These are phyloP conservation scores for Schizochytrium sp. DNA, from an alignment of 108 stramenopile genomes.

Conservation along the genomic window DNA sequence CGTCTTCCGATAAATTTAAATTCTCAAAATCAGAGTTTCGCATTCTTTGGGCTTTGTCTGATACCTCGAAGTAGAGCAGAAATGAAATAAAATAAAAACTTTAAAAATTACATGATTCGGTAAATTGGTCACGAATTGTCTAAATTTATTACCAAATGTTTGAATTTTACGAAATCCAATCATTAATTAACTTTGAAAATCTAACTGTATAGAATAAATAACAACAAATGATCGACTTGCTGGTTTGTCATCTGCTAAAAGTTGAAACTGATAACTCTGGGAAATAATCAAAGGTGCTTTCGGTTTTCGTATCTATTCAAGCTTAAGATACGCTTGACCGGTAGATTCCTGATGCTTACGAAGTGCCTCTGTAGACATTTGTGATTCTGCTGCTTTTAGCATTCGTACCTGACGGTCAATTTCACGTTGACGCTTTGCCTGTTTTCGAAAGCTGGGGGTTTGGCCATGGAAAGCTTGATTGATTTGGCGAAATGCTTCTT, in stretches of 20 bases:
- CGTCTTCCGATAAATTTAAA: too few species aligned
- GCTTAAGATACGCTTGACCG: conserved; percentile 45
- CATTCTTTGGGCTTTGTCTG: too few species aligned
- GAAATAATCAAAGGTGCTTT: neutral
- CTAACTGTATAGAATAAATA: too few species aligned
- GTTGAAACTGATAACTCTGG: neutral
- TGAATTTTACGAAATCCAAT: too few species aligned
- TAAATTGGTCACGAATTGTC: too few species aligned
- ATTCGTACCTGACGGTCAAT: conserved; percentile 66
- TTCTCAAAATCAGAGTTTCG: too few species aligned
- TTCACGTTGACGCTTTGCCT: conserved; percentile 80
- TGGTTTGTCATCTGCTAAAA: neutral
- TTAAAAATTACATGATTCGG: too few species aligned
- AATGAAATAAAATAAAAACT: too few species aligned
- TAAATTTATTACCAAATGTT: too few species aligned
- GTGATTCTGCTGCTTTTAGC: neutral
- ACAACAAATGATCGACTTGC: too few species aligned
- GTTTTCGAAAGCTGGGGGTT: conserved; percentile 91
- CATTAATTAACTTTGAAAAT: too few species aligned
- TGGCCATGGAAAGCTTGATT: conserved; percentile 98
- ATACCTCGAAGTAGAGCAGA: too few species aligned
- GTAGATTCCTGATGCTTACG: conserved; percentile 17
- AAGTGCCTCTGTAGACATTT: conserved; percentile 29
- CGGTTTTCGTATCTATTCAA: neutral
- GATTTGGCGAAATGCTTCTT: conserved; percentile 94